Conservation (phyloP, 805 yeast species). For the Candida germanica region DNA sequence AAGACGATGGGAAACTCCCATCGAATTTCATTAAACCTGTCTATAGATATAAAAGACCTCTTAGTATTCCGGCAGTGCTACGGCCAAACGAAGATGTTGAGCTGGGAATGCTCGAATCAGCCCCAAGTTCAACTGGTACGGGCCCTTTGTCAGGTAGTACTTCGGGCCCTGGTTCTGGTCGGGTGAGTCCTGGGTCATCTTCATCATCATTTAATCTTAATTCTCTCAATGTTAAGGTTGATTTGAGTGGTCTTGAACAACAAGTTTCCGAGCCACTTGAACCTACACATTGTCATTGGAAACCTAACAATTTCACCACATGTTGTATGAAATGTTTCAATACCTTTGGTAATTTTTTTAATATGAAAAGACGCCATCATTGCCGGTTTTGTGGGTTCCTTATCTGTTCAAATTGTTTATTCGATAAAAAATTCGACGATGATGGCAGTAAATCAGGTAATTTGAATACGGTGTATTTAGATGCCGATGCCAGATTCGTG, state of each 20-base stretch:
- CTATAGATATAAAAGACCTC: constrained; percentile 45
- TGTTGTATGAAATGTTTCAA: constrained; percentile 43
- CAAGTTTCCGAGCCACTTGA: constrained; percentile 21
- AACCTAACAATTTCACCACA: constrained; percentile 38
- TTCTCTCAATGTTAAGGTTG: neutral
- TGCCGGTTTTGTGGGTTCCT: constrained; percentile 52
- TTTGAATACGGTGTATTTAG: constrained; percentile 16
- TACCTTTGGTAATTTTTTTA: constrained; percentile 24
- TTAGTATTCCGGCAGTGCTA: constrained; percentile 52
- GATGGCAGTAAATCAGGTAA: neutral
- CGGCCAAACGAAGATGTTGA: constrained; percentile 29
- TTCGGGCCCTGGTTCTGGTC: neutral
- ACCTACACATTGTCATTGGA: constrained; percentile 55
- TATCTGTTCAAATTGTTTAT: constrained; percentile 36
- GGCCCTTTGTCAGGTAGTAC: constrained; percentile 1
- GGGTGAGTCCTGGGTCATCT: neutral
- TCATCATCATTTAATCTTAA: neutral
- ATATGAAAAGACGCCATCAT: constrained; percentile 41
- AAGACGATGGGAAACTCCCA: neutral
- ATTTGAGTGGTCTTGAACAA: neutral
- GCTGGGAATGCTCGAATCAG: neutral
- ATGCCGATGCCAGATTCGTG: constrained; percentile 29
- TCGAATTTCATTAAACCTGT: constrained; percentile 30
- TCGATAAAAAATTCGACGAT: constrained; percentile 12
- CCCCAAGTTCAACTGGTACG: constrained; percentile 4